A percentile compares a stretch with the other conserved stretches of the same genome.
These are phyloP conservation scores for Mycena pura DNA, from an alignment of 768 basidiomycete species.

Conservation along the genomic window DNA sequence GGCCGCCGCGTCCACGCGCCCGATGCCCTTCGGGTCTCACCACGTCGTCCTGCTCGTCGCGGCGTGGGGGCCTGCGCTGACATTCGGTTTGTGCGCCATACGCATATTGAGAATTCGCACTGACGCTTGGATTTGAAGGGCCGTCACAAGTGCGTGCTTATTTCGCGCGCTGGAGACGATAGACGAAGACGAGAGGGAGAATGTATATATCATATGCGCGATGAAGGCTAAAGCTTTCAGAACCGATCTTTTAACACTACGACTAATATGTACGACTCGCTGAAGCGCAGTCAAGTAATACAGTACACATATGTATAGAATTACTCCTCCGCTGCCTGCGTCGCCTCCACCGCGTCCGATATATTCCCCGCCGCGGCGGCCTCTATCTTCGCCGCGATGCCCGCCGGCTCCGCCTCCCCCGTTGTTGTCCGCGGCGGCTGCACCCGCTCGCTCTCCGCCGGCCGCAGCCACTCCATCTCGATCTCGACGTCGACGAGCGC, in stretches of 20 bases:
- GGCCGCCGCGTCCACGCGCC: not conserved
- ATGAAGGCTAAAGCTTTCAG: too few species aligned
- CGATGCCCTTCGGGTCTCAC: not conserved
- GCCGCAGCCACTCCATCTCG: conserved; percentile 56
- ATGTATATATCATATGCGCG: too few species aligned
- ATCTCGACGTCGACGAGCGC: conserved; percentile 71
- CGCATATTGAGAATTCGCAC: not conserved
- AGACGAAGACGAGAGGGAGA: too few species aligned
- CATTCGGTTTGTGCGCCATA: not conserved
- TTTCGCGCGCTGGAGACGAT: not conserved
- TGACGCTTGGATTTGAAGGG: not conserved
- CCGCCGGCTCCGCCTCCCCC: conserved; percentile 36
- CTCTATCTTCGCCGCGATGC: conserved; percentile 40
- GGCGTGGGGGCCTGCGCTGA: not conserved
- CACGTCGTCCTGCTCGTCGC: not conserved
- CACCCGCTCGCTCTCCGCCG: conserved; percentile 26
- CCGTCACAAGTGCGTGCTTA: not conserved
- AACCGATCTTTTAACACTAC: too few species aligned
- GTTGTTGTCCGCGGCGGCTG: conserved; percentile 36
- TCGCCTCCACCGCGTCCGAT: conserved; percentile 38
- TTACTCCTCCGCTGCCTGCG: conserved; percentile 39
- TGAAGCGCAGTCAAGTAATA: too few species aligned
- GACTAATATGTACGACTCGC: too few species aligned
- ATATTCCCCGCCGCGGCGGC: conserved; percentile 32
- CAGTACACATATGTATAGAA: not conserved